Conservation (phyloP, 192 early-diverging fungal genomes). For the Rhizoclosmatium sp. region DNA sequence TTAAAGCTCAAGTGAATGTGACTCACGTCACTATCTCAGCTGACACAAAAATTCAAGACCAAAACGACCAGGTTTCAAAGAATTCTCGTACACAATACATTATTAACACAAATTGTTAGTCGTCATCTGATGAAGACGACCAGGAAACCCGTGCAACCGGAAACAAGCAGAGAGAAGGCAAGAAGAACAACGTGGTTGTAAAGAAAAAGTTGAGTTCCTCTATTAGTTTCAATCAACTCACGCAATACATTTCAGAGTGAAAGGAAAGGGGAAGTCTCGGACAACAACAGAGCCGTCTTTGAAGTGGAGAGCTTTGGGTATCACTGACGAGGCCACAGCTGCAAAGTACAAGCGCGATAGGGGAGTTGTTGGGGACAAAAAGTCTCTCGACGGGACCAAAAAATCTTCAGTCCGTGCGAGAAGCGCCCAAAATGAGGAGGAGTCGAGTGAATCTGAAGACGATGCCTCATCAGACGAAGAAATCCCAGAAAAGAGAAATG, state of each 20-base stretch:
- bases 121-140: not conserved
- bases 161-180: not conserved
- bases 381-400: slow-evolving; percentile 26
- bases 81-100: no score
- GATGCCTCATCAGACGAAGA: slow-evolving; percentile 61
- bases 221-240: not conserved
- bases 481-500: slow-evolving; percentile 63
- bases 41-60: not conserved
- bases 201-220: not conserved
- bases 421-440: slow-evolving; percentile 11
- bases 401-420: slow-evolving; percentile 4
- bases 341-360: slow-evolving; percentile 11
- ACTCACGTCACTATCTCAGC: not conserved
- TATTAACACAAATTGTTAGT: not conserved
- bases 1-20: not conserved
- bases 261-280: slow-evolving; percentile 3
- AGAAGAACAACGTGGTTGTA: not conserved
- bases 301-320: slow-evolving; percentile 49
- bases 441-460: slow-evolving; percentile 19
- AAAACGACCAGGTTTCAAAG: no score
- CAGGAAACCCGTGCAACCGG: not conserved
- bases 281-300: slow-evolving; percentile 51
- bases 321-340: slow-evolving; percentile 23
- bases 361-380: slow-evolving; percentile 1
- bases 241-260: slow-evolving; percentile 1